Evolutionary conservation across 805 yeast species (phyloP).

Genomic region (Wickerhamomyces hampshirensis): DNA sequence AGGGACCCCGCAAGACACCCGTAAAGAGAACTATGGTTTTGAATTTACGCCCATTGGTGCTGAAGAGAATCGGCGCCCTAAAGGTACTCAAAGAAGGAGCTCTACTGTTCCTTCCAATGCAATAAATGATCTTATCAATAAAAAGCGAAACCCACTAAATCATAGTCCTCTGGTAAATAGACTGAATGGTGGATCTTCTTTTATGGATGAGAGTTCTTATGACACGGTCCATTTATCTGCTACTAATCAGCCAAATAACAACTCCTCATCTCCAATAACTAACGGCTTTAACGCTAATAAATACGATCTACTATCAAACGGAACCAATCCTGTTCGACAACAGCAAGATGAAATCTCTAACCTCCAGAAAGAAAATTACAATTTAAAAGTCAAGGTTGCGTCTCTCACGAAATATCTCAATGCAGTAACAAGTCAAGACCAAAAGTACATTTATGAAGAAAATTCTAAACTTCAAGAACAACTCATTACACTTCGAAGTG

Average conservation of each 20-base stretch:
- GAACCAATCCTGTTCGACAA: conserved; percentile 27
- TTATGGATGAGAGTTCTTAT: conserved; percentile 20
- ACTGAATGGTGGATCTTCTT: conserved; percentile 25
- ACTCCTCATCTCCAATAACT: conserved; percentile 17
- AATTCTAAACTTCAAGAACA: conserved; percentile 30
- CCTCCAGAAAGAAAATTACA: conserved; percentile 39
- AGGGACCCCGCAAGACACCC: conserved; percentile 11
- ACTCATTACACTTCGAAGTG: conserved; percentile 20
- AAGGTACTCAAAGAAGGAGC: background rate
- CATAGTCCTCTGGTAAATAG: conserved; percentile 17
- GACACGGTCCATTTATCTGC: conserved; percentile 18
- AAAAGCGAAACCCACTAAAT: conserved; percentile 12
- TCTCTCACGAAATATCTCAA: conserved; percentile 35
- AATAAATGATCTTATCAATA: conserved; percentile 8
- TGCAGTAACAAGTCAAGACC: conserved; percentile 34
- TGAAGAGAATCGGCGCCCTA: conserved; percentile 3
- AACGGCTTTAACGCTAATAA: conserved; percentile 10
- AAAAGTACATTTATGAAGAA: conserved; percentile 31
- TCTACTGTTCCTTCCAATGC: background rate
- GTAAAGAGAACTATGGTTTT: conserved; percentile 8
- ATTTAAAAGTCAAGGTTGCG: conserved; percentile 39
- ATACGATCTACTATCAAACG: conserved; percentile 19
- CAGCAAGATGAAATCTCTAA: conserved; percentile 27
- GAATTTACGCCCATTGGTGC: conserved; percentile 17
- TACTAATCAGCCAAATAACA: conserved; percentile 1